Conservation (phyloP, 225 moss, liverwort and hornwort genomes). For the Pseudoscleropodium purum region DNA sequence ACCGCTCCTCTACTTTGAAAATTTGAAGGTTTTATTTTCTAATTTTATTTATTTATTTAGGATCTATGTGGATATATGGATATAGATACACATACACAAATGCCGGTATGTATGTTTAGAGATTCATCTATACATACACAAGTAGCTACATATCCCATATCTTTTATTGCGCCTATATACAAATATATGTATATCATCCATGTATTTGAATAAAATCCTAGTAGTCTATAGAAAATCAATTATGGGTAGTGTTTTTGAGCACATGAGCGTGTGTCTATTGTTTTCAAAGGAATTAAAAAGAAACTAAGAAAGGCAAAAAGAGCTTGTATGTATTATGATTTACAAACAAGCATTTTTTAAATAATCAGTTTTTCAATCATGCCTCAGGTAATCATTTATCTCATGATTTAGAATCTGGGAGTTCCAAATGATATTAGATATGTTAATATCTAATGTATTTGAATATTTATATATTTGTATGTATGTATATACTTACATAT, state of each 20-base stretch:
- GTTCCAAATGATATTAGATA: background rate
- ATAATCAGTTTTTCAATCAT: background rate
- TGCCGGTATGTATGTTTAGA: background rate
- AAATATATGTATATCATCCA: background rate
- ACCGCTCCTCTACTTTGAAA: rapidly evolving
- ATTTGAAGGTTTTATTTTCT: background rate
- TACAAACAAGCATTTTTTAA: background rate
- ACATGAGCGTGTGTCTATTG: background rate
- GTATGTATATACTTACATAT: too few relatives aligned
- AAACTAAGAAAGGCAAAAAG: background rate
- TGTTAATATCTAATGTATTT: background rate
- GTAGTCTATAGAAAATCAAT: background rate
- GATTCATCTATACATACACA: rapidly evolving
- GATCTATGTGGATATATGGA: rapidly evolving
- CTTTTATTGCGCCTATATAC: rapidly evolving
- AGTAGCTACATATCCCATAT: rapidly evolving
- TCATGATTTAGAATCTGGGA: background rate
- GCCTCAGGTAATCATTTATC: rapidly evolving
- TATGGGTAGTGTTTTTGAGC: rapidly evolving
- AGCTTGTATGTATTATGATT: background rate
- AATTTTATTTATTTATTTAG: background rate
- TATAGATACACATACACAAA: background rate
- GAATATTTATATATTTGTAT: background rate
- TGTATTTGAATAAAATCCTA: background rate
- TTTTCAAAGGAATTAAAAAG: background rate